Evolutionary conservation across 495 filamentous ascomycete genomes (phyloP), one percentile per base, ranked within the genome.

Genomic region (Amphirosellinia nigrospora): DNA sequence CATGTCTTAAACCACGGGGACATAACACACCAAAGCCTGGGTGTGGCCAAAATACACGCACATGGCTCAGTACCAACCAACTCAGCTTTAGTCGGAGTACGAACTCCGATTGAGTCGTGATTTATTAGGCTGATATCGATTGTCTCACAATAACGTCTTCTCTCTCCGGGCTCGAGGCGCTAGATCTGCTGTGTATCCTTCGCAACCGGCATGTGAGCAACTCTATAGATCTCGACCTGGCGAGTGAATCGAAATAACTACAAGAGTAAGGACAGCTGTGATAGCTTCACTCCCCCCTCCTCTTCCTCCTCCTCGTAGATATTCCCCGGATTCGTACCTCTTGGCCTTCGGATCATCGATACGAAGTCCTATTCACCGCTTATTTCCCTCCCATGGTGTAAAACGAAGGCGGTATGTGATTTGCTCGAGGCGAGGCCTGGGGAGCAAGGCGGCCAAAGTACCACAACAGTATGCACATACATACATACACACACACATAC

Each of bases 271-370:
- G 10, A 34, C 10, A 38, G 10, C 36, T 16, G 1, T 26, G 75
- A 82, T 68, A 30, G 70, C 28, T 69, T 41, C 58, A 61, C 58
- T 61, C 58, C 58, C 58, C 28, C n/a, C n/a, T n/a, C n/a, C n/a
- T n/a, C n/a, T n/a, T n/a, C n/a, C 52, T 32, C 26, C 52, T 34
- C 52, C 19, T 19, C 28, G 7, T 4, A 52, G 23, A 8, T 1
- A 23, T 36, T 1, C 56, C 34, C 34, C 5, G 16, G n/a, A 6
- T 13, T 15, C n/a, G 23, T 13, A 59, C 8, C n/a, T 60, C 34
- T 39, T 39, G 34, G 56, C n/a, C 56, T 34, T 56, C 56, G 56
- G 10, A 11, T 39, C 56, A 11, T 60, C 19, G 34, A 60, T 21
- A 60, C 19, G 7, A 39, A 38, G 34, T 34, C 7, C 34, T 10